Conservation (phyloP, 2,329 filamentous ascomycete genomes). For the Aspergillus costaricaensis region DNA sequence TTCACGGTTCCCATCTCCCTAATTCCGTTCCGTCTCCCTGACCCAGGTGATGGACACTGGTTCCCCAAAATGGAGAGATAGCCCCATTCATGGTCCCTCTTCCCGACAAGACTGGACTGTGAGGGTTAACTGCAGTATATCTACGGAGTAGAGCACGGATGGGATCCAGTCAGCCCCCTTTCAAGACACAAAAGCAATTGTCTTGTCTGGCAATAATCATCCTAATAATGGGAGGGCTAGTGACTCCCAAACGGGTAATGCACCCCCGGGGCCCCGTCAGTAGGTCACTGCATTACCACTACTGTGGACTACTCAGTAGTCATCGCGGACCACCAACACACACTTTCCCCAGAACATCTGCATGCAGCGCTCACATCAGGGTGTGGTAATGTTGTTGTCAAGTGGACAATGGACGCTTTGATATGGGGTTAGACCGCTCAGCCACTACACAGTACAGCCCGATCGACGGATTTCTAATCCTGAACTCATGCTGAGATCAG, state of each 20-base stretch:
- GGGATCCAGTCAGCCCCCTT: too few species aligned
- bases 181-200: too few species aligned
- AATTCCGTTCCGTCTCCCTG: background rate
- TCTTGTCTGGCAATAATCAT: too few species aligned
- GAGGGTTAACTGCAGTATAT: too few species aligned
- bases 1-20: background rate
- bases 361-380: constrained; percentile 1
- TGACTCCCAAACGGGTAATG: too few species aligned
- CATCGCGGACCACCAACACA: background rate
- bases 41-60: background rate
- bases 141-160: too few species aligned
- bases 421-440: background rate
- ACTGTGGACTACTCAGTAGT: too few species aligned
- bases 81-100: too few species aligned
- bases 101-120: too few species aligned
- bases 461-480: background rate
- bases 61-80: too few species aligned
- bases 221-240: too few species aligned
- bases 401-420: background rate
- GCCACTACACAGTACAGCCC: background rate
- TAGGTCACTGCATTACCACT: background rate
- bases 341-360: constrained; percentile 1
- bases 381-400: constrained; percentile 6
- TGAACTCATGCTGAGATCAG: background rate
- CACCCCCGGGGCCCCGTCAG: background rate